phyloP scores from a whole-genome alignment of 2,329 filamentous ascomycete genomes.

The Ceratocystis eucalypticola region DNA sequence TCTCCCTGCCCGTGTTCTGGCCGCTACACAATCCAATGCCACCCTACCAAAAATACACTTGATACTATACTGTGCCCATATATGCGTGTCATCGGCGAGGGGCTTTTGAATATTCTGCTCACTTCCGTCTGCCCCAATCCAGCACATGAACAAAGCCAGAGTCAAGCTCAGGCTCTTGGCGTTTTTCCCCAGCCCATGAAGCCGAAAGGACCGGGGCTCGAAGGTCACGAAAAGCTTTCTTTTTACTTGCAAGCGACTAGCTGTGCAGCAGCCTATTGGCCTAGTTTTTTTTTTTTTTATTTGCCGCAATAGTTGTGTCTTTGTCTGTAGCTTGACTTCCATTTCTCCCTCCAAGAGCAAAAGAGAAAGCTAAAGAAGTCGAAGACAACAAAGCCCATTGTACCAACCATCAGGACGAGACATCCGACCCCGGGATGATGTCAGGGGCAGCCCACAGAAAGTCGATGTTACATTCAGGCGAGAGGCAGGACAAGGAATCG shows the following conservation, averaged over 20 bases:
- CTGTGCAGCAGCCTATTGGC: too few species aligned
- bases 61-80: not conserved
- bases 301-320: too few species aligned
- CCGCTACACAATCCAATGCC: not conserved
- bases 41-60: not conserved
- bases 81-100: not conserved
- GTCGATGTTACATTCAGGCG: not conserved
- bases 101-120: not conserved
- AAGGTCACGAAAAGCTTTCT: too few species aligned
- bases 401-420: not conserved
- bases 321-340: too few species aligned
- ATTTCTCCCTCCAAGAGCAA: not conserved
- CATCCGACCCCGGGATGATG: not conserved
- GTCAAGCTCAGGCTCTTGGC: too few species aligned
- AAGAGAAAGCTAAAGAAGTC: not conserved
- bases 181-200: too few species aligned
- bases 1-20: not conserved
- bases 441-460: not conserved
- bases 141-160: too few species aligned
- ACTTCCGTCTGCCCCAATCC: not conserved
- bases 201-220: too few species aligned
- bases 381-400: not conserved
- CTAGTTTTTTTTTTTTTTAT: too few species aligned
- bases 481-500: not conserved
- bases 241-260: too few species aligned